phyloP scores from a whole-genome alignment of 2,329 filamentous ascomycete species.

The Ploettnerulaceae sp. region DNA sequence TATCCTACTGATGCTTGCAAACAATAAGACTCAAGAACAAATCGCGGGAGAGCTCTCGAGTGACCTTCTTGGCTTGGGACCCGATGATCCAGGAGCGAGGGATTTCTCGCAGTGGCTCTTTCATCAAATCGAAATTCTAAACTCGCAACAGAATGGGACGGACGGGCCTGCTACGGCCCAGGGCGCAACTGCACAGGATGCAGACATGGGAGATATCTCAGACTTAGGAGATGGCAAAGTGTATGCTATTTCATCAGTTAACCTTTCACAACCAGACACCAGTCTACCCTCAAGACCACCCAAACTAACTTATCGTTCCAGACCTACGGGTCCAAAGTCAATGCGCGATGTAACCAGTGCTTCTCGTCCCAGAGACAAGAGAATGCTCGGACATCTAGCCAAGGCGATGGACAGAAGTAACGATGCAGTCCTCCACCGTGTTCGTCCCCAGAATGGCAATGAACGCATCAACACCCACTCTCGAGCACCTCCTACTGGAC shows the following conservation, averaged over 20 bases:
- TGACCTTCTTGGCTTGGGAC: constrained; percentile 75
- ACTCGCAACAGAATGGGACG: constrained; percentile 54
- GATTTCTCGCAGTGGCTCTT: constrained; percentile 95
- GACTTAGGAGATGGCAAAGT: constrained; percentile 47
- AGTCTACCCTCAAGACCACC: constrained; percentile 12
- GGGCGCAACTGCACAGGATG: constrained; percentile 50
- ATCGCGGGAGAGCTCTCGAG: constrained; percentile 83
- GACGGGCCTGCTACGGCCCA: constrained; percentile 47
- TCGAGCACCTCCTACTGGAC: constrained; percentile 67
- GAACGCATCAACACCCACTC: constrained; percentile 78
- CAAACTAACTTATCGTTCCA: constrained; percentile 46
- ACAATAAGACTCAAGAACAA: constrained; percentile 87
- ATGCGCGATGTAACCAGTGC: constrained; percentile 68
- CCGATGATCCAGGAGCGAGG: constrained; percentile 75
- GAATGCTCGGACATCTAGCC: constrained; percentile 80
- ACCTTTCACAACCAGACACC: constrained; percentile 9
- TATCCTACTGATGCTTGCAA: constrained; percentile 94
- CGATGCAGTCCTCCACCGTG: constrained; percentile 75
- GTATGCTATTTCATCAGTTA: constrained; percentile 42
- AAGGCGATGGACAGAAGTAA: constrained; percentile 73
- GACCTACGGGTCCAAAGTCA: constrained; percentile 89
- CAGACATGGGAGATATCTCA: constrained; percentile 62
- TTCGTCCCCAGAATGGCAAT: constrained; percentile 64
- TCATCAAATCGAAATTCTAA: constrained; percentile 68
- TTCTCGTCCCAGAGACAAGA: constrained; percentile 63